A percentile compares a stretch with the other conserved stretches of the same genome.
These are phyloP conservation scores for Heliosperma pusillum DNA, from an alignment of 148 eudicot species.

Conservation along the genomic window DNA sequence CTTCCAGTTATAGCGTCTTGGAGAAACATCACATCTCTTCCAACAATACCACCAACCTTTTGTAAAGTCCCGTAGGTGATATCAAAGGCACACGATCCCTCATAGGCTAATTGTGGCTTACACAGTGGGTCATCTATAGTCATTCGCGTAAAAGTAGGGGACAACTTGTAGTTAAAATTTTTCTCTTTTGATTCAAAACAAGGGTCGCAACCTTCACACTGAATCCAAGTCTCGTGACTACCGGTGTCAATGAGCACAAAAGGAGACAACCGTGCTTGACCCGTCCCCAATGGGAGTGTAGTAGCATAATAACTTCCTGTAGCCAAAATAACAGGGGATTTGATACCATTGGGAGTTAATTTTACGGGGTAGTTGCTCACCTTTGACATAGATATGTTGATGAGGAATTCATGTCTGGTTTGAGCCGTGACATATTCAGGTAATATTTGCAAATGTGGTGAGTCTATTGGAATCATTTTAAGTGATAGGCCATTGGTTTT, in stretches of 20 bases:
- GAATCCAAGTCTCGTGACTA: conserved; percentile 5
- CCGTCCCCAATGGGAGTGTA: not conserved
- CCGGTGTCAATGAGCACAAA: not conserved
- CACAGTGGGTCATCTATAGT: conserved; percentile 4
- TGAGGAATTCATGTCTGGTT: conserved; percentile 2
- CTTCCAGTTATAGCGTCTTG: not conserved
- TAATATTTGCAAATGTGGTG: conserved; percentile 7
- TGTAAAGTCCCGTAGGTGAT: not conserved
- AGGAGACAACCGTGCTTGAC: not conserved
- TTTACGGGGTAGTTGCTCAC: not conserved
- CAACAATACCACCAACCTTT: no score
- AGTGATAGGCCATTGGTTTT: conserved; percentile 10
- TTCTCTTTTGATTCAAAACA: not conserved
- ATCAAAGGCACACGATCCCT: conserved; percentile 9
- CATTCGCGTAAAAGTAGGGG: not conserved
- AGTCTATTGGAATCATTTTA: conserved; percentile 23
- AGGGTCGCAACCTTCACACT: conserved; percentile 16
- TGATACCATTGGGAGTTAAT: not conserved
- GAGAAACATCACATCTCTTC: conserved; percentile 11
- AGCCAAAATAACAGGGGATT: not conserved
- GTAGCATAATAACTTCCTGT: not conserved
- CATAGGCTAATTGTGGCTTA: not conserved
- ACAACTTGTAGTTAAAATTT: not conserved
- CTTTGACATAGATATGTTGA: conserved; percentile 19
- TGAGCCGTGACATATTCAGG: not conserved